Evolutionary conservation across 2,329 filamentous ascomycete species (phyloP), one percentile per base, ranked within the genome.

Genomic region (Zasmidium angulare): DNA sequence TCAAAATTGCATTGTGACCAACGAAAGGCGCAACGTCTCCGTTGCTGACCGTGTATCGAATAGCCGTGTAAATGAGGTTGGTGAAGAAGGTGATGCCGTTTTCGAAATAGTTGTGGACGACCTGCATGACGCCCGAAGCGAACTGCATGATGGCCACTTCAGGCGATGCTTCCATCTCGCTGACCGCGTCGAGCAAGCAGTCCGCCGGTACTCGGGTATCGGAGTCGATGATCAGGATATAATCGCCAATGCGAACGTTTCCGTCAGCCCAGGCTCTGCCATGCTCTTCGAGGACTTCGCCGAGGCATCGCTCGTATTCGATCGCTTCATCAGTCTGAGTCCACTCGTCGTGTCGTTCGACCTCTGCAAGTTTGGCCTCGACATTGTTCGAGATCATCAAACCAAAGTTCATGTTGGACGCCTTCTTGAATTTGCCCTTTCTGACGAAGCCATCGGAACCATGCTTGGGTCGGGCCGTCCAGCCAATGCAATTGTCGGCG

Each of bases 71-170:
- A 66, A 92, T 85, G 53, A 92, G 81, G 69, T 91, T 87, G 46
- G 89, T 92, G 76, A 92, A 91, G 77, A 89, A 92, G 1, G 88
- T 89, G 68, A 90, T 89, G 14, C 85, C 87, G 65, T 87, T 88
- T 74, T 93, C 89, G 66, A 92, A 92, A 75, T 86, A 89, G 55
- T 83, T 86, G 67, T 84, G 78, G 1, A 86, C 84, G 10, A 92
- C 87, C 65, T 91, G 86, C 88, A 92, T 91, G 60, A 92, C 88
- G 23, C 88, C 87, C 4, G 88, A 89, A 0, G 83, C 83, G 74
- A 88, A 89, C 71, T 91, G 88, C 58, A 90, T 80, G 66, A 91
- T 89, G 19, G 83, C 88, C 0, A 89, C 86, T 66, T 90, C 84
- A 0, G 86, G 88, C 14, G 82, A 87, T 63, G 84, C 79, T 64